phyloP scores from a whole-genome alignment of 202 grass and related monocot genomes.

The Carex sylvatica region DNA sequence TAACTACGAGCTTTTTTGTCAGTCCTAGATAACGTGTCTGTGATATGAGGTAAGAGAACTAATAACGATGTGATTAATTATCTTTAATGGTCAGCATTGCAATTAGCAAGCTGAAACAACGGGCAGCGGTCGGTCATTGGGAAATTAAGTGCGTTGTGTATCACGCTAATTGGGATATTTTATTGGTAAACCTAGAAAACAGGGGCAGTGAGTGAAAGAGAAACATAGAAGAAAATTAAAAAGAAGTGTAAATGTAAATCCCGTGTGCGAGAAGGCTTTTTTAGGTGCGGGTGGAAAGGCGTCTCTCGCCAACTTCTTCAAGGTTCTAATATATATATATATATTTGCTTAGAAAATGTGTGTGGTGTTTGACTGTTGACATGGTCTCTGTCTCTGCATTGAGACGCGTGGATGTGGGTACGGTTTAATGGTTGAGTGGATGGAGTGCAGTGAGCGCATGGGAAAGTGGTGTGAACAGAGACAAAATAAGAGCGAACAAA shows the following conservation, averaged over 20 bases:
- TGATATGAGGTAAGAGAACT: too few relatives aligned
- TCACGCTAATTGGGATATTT: background rate
- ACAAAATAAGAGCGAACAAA: background rate
- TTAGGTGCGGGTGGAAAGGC: background rate
- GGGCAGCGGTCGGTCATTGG: constrained; percentile 16
- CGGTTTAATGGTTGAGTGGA: too few relatives aligned
- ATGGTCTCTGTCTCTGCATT: background rate
- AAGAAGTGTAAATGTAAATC: background rate
- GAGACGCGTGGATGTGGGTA: constrained; percentile 4
- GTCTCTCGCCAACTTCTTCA: background rate
- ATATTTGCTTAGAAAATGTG: background rate
- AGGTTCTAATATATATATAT: background rate
- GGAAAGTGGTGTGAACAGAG: background rate
- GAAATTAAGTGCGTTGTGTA: background rate
- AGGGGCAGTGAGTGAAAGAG: background rate
- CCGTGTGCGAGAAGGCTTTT: constrained; percentile 18
- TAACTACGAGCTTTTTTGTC: too few relatives aligned
- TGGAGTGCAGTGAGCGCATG: background rate
- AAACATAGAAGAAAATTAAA: constrained; percentile 8
- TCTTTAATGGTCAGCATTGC: background rate
- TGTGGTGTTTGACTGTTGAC: background rate
- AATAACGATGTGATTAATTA: too few relatives aligned
- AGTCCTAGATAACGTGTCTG: too few relatives aligned
- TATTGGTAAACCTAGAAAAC: background rate
- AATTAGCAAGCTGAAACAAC: background rate